A percentile compares a stretch with the other conserved stretches of the same genome.
phyloP scores from a whole-genome alignment of 2,329 filamentous ascomycete species.

The Dissoconium aciculare region DNA sequence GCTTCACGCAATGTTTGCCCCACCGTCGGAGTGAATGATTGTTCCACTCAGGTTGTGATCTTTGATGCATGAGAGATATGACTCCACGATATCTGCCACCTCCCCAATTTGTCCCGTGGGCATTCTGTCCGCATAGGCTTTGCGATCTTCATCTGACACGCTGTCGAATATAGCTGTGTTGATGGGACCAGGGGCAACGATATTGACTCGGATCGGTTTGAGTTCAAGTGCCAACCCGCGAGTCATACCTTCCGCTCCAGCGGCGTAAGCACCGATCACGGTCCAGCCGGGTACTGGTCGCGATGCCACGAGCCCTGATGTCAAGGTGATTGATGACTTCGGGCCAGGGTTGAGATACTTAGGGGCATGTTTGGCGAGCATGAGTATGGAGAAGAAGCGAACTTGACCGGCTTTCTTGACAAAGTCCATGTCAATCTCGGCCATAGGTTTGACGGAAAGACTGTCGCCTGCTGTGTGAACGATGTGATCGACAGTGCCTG shows the following conservation, averaged over 20 bases:
- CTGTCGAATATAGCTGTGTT: constrained; percentile 30
- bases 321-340: constrained; percentile 40
- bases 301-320: constrained; percentile 38
- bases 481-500: constrained; percentile 38
- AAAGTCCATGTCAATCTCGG: constrained; percentile 29
- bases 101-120: constrained; percentile 24
- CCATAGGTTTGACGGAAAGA: constrained; percentile 28
- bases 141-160: constrained; percentile 17
- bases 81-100: constrained; percentile 32
- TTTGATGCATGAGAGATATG: constrained; percentile 34
- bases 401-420: constrained; percentile 32
- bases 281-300: constrained; percentile 39
- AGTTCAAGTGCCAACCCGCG: constrained; percentile 47
- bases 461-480: constrained; percentile 42
- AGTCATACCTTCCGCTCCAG: constrained; percentile 39
- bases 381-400: constrained; percentile 36
- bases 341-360: constrained; percentile 30
- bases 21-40: constrained; percentile 26
- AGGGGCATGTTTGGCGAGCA: constrained; percentile 38
- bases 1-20: constrained; percentile 9
- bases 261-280: constrained; percentile 34
- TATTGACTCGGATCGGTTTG: constrained; percentile 48
- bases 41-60: constrained; percentile 33
- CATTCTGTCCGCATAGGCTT: constrained; percentile 15
- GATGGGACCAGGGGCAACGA: constrained; percentile 41